phyloP scores from a whole-genome alignment of 2,329 filamentous ascomycete species.

The Calonectria pteridis region DNA sequence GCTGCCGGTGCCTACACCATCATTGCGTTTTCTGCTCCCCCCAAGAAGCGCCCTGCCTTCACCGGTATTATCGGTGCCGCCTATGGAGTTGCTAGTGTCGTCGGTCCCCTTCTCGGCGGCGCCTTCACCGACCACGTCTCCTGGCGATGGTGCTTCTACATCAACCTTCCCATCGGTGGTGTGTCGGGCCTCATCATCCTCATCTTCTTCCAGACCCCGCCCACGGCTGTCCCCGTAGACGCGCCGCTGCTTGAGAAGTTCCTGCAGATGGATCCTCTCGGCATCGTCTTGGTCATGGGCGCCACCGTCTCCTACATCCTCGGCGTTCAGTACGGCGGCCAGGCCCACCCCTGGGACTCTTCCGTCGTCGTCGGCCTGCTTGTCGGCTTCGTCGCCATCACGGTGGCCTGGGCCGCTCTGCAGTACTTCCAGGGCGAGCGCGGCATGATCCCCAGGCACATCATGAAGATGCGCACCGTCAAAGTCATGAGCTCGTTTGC shows the following conservation, averaged over 20 bases:
- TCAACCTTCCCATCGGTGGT: slow-evolving; percentile 53
- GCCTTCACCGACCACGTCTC: slow-evolving; percentile 53
- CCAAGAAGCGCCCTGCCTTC: slow-evolving; percentile 51
- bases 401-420: slow-evolving; percentile 50
- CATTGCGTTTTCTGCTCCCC: slow-evolving; percentile 58
- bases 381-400: slow-evolving; percentile 53
- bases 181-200: slow-evolving; percentile 52
- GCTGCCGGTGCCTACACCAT: slow-evolving; percentile 63
- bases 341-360: slow-evolving; percentile 57
- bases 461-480: slow-evolving; percentile 55
- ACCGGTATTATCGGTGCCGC: slow-evolving; percentile 54
- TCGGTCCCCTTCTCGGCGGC: slow-evolving; percentile 53
- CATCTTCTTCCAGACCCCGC: slow-evolving; percentile 58
- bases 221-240: slow-evolving; percentile 51
- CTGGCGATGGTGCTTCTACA: slow-evolving; percentile 58
- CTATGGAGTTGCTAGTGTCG: slow-evolving; percentile 52
- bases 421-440: slow-evolving; percentile 60
- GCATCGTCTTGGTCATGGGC: slow-evolving; percentile 59
- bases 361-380: slow-evolving; percentile 57
- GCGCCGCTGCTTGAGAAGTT: slow-evolving; percentile 58
- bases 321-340: slow-evolving; percentile 62
- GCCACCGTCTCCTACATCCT: slow-evolving; percentile 58
- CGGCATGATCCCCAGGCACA: slow-evolving; percentile 56
- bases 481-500: slow-evolving; percentile 52
- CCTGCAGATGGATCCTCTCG: slow-evolving; percentile 61